Evolutionary conservation across 2,329 filamentous ascomycete species (phyloP).

Genomic region (Gliomastix tumulicola): DNA sequence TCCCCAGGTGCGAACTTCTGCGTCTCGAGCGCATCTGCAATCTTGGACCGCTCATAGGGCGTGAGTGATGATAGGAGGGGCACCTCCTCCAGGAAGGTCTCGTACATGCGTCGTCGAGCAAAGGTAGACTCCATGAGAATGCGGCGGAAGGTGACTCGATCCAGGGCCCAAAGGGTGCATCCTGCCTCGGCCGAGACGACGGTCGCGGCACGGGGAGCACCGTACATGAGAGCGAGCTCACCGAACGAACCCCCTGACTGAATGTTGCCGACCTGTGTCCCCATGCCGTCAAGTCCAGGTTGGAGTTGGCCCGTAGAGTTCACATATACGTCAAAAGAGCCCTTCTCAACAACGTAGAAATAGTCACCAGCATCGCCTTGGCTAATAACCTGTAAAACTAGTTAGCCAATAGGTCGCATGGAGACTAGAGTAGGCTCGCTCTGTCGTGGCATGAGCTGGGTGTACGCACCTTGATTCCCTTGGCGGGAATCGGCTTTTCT

Average conservation of each 20-base stretch:
- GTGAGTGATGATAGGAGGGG: constrained; percentile 78
- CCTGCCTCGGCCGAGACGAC: constrained; percentile 74
- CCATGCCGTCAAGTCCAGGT: constrained; percentile 74
- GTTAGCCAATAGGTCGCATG: too few species aligned
- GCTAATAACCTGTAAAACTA: constrained; percentile 67
- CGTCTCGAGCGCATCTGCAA: constrained; percentile 91
- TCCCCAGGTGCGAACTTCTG: constrained; percentile 74
- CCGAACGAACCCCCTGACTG: constrained; percentile 90
- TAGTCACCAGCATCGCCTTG: constrained; percentile 96
- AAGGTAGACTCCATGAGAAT: constrained; percentile 99
- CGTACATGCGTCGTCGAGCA: constrained; percentile 92
- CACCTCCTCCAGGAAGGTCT: constrained; percentile 92
- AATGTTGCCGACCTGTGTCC: constrained; percentile 73
- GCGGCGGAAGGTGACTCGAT: constrained; percentile 92
- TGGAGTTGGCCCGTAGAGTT: constrained; percentile 71
- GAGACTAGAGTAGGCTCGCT: too few species aligned
- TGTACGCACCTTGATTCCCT: constrained; percentile 60
- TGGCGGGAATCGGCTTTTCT: constrained; percentile 92
- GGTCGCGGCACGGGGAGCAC: constrained; percentile 90
- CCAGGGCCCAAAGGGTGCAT: constrained; percentile 87
- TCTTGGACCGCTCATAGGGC: constrained; percentile 91
- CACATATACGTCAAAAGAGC: constrained; percentile 86
- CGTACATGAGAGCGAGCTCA: constrained; percentile 97
- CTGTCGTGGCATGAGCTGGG: too few species aligned
- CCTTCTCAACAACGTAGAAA: constrained; percentile 95